These are phyloP conservation scores for Stylosanthes scabra DNA, from an alignment of 331 rosid species.

Conservation along the genomic window DNA sequence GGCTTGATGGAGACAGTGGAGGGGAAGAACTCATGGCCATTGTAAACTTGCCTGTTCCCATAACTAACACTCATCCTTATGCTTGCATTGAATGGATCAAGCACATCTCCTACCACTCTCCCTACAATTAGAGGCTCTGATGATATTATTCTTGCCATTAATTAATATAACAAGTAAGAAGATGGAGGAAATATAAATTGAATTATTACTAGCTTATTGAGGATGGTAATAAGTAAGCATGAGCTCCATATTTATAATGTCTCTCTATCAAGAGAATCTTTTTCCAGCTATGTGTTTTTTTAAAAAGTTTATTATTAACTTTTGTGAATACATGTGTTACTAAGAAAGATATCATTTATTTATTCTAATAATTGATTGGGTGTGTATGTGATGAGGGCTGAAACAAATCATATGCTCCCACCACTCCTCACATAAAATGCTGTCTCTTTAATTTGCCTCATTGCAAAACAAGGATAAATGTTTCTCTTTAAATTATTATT, in stretches of 20 bases:
- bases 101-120: constrained; percentile 77
- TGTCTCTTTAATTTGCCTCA: too few relatives aligned
- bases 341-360: too few relatives aligned
- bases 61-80: constrained; percentile 56
- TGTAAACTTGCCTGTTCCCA: constrained; percentile 62
- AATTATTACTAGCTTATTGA: constrained; percentile 32
- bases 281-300: background rate
- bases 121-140: constrained; percentile 71
- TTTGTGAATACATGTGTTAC: background rate
- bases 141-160: constrained; percentile 53
- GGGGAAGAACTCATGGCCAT: constrained; percentile 78
- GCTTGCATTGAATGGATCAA: constrained; percentile 56
- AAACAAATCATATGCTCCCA: constrained; percentile 15
- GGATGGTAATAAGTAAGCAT: constrained; percentile 7
- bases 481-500: too few relatives aligned
- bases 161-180: background rate
- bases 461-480: too few relatives aligned
- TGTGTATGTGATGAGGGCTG: too few relatives aligned
- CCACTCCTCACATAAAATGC: background rate
- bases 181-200: background rate
- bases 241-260: constrained; percentile 50
- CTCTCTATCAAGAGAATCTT: constrained; percentile 31
- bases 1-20: constrained; percentile 61
- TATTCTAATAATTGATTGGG: too few relatives aligned
- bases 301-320: background rate